Evolutionary conservation across 495 filamentous ascomycete species (phyloP).

Genomic region (Podospora appendiculata): DNA sequence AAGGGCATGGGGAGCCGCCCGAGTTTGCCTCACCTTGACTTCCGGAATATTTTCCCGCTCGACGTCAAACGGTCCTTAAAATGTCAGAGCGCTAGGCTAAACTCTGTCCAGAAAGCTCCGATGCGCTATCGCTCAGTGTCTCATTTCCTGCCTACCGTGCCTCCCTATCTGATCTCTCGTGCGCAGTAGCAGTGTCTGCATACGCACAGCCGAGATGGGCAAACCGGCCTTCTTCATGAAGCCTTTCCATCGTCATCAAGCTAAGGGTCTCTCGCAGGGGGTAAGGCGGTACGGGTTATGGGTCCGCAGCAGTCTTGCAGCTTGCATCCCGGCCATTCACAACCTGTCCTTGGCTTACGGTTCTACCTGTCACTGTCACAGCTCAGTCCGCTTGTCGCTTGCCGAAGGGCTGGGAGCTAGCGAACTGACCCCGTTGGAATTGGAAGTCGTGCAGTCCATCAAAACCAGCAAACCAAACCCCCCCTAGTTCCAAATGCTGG

Average conservation of each 20-base stretch:
- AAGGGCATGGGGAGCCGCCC: not conserved
- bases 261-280: not conserved
- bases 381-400: not conserved
- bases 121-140: not conserved
- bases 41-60: constrained; percentile 21
- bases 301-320: constrained; percentile 4
- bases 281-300: too few relatives aligned
- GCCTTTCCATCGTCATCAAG: not conserved
- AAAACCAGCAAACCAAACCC: not conserved
- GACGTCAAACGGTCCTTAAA: constrained; percentile 1
- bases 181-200: too few relatives aligned
- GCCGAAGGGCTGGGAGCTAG: not conserved
- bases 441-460: too few relatives aligned
- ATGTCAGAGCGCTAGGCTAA: constrained; percentile 6
- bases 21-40: constrained; percentile 2
- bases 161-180: too few relatives aligned
- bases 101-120: constrained; percentile 3
- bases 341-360: not conserved
- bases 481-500: not conserved
- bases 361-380: not conserved
- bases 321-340: not conserved
- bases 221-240: not conserved
- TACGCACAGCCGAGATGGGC: not conserved
- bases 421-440: not conserved
- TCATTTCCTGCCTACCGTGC: not conserved